Base-by-base conservation (phyloP, 257 asterid species). In the Hygrophila difformis region DNA sequence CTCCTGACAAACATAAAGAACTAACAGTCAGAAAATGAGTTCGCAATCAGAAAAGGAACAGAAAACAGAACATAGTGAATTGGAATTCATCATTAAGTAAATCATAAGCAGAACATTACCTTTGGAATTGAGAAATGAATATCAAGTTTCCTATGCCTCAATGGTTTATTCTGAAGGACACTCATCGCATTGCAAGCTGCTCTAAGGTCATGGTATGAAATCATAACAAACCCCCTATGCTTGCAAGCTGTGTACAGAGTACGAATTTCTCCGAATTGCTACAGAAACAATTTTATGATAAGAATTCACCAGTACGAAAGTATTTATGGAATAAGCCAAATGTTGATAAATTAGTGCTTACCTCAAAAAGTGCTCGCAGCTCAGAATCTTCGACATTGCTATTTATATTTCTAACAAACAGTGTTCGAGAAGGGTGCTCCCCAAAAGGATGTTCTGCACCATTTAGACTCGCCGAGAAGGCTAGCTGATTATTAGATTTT, bases 361-460 rank as follows among this genome's bases (percentile, higher is more conserved):
- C 94, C 93, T 80, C 83, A 64, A 84, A 84, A 44, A 84, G 77
- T 39, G 60, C 23, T 57, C 70, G 64, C 44, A 80, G 68, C 60
- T 84, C 88, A 6, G 81, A 49, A 68, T 84, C 95, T 69, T 80
- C 88, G 11, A 84, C 72, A 42, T 65, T 66, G 57, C 86, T 80
- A 55, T 75, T 77, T 57, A 77, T 84, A 48, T 84, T 84, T 31
- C 86, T 80, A 3, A 84, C 95, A 45, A 80, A 84, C 42, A 84
- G 65, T 2, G 95, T 84, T 62, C 89, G 57, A 0, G 95, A 80
- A 59, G 93, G 95, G 60, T 84, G 95, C 72, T 84, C 95, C 23
- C 95, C 89, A 8, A 67, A 70, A 45, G 95, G 95, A 62, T 84
- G 93, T 71, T 80, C 83, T 21, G 84, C 87, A 33, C 50, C 39